Base-by-base conservation (phyloP, 2,329 filamentous ascomycete genomes). In the Dichotomopilus funicola region DNA sequence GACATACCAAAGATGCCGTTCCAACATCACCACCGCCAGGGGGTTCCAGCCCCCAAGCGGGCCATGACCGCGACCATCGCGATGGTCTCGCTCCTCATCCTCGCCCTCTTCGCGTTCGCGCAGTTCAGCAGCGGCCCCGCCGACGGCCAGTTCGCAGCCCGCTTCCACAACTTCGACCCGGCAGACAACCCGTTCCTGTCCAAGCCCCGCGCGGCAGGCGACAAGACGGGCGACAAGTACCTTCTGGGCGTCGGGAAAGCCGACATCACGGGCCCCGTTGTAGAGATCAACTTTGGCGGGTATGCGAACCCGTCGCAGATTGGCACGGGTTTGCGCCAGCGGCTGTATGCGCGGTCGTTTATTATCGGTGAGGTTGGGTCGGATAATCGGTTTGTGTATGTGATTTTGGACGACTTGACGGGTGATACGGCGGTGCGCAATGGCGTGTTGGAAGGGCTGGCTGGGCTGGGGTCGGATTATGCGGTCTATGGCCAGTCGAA, bases 211-310 rank as follows among this genome's bases (percentile, higher is more conserved):
- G 54, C 57, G 43, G 56, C 62, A 27, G 51, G 63, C 19, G 19
- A 27, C 19, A 27, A 27, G 6, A 42, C 56, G 34, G 71, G 71
- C 27, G 73, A 76, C 59, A 67, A 70, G 53, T 81, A 79, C 57
- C 68, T 81, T 3, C 59, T 81, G 13, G 78, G 78, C 3, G 76
- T 75, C 10, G 78, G 78, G 44, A 80, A 79, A 61, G 78, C 73
- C 12, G 78, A 81, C 62, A 78, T 81, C 60, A 81, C 78, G 1
- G 78, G 88, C 4, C 89, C 90, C 0, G 88, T 94, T 5, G 90
- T 92, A 34, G 90, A 96, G 71, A 83, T 96, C 71, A 90, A 89
- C 67, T 81, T 96, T 71, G 94, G 91, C 78, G 91, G 91, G 59
- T 95, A 95, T 73, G 90, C 91, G 34, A 84, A 89, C 68, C 75